phyloP scores from a whole-genome alignment of 208 protist genomes.

The Lotmaria passim region DNA sequence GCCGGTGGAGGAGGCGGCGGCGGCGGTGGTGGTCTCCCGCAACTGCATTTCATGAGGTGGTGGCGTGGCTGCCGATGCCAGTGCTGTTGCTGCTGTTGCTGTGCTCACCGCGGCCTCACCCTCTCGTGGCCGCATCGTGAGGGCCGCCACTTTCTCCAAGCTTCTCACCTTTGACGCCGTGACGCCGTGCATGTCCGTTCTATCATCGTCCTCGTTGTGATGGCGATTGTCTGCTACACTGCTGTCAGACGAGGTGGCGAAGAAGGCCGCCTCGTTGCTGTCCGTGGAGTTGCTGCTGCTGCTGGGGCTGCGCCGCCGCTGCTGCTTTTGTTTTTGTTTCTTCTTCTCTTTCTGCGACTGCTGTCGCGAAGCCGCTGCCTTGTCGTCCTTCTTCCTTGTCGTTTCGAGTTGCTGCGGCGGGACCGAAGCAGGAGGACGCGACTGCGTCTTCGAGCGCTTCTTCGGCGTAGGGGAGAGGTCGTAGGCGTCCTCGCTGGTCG shows the following conservation, averaged over 20 bases:
- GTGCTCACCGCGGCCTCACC: no score
- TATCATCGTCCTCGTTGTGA: neutral
- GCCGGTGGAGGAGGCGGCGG: no score
- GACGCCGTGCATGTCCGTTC: neutral
- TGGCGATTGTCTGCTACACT: slow-evolving; percentile 10
- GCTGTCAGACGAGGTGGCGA: slow-evolving; percentile 23
- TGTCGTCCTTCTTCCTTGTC: neutral
- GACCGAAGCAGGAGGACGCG: slow-evolving; percentile 13
- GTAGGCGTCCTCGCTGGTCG: slow-evolving; percentile 12
- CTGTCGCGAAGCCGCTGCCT: neutral
- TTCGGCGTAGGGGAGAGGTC: slow-evolving; percentile 56
- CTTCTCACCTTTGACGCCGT: neutral
- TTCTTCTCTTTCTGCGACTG: neutral
- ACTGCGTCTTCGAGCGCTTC: slow-evolving; percentile 62
- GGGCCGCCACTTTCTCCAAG: no score
- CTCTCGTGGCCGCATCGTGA: no score
- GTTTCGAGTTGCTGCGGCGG: neutral
- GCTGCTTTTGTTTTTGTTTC: slow-evolving; percentile 12
- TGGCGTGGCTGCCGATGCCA: no score
- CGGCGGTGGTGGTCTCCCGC: no score
- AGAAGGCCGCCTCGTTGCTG: slow-evolving; percentile 36
- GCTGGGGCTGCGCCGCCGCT: no score
- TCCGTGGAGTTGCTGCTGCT: slow-evolving; percentile 10
- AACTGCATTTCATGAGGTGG: no score
- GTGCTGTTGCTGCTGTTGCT: no score